These are phyloP conservation scores for Groenewaldozyma sp. DNA, from an alignment of 1,139 yeast genomes.

Conservation along the genomic window DNA sequence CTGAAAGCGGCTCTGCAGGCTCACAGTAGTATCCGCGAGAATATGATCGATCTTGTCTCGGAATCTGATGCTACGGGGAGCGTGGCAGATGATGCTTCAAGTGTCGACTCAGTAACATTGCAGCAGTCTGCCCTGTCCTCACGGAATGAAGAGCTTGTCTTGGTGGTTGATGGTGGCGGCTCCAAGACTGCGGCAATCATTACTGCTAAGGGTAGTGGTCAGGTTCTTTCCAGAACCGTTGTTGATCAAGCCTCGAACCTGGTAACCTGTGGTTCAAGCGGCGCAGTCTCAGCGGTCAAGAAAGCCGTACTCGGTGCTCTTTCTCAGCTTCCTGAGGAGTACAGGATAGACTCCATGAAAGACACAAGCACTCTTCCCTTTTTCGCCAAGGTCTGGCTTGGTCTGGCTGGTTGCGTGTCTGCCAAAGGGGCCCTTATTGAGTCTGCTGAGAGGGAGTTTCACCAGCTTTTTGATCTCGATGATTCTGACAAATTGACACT, in stretches of 20 bases:
- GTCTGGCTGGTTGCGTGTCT: slow-evolving; percentile 16
- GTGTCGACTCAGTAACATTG: not conserved
- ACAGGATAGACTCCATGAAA: not conserved
- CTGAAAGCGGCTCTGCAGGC: slow-evolving; percentile 6
- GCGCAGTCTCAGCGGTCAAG: slow-evolving; percentile 7
- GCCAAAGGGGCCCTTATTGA: slow-evolving; percentile 4
- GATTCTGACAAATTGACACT: slow-evolving; percentile 8
- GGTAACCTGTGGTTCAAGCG: slow-evolving; percentile 9
- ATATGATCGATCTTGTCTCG: no score
- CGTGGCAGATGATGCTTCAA: not conserved
- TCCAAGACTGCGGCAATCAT: slow-evolving; percentile 15
- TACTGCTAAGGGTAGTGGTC: slow-evolving; percentile 8
- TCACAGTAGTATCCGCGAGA: not conserved
- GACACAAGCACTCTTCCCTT: not conserved
- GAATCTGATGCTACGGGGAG: not conserved
- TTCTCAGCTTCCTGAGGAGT: slow-evolving; percentile 3
- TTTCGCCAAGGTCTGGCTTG: slow-evolving; percentile 15
- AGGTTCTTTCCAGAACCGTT: not conserved
- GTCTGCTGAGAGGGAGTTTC: slow-evolving; percentile 6
- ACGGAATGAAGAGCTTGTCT: slow-evolving; percentile 1
- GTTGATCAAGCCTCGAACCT: slow-evolving; percentile 9
- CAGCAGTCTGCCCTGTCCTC: not conserved
- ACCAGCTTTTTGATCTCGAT: slow-evolving; percentile 6
- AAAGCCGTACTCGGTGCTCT: slow-evolving; percentile 8
- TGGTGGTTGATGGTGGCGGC: slow-evolving; percentile 17